phyloP scores from a whole-genome alignment of 1,284 basidiomycete genomes.

The Ustilago shanxiensis region DNA sequence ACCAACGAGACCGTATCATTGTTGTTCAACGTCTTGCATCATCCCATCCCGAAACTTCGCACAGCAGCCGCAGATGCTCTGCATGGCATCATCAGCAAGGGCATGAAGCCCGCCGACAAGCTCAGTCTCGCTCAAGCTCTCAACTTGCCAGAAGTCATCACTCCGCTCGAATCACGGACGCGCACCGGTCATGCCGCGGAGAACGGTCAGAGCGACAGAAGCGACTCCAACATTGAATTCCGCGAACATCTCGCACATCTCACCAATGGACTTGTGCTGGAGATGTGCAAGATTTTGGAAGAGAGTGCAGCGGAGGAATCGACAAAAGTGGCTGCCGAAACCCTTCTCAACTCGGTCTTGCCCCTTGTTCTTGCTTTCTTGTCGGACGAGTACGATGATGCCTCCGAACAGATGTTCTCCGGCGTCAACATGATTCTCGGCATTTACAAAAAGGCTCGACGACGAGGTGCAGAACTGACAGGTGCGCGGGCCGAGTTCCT shows the following conservation, averaged over 20 bases:
- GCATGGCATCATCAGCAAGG: slow-evolving; percentile 87
- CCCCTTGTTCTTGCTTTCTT: slow-evolving; percentile 89
- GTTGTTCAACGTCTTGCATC: slow-evolving; percentile 85
- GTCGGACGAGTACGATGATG: slow-evolving; percentile 79
- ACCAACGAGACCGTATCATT: slow-evolving; percentile 89
- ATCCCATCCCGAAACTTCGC: slow-evolving; percentile 77
- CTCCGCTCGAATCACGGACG: slow-evolving; percentile 58
- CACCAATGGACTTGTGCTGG: slow-evolving; percentile 84
- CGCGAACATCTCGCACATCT: slow-evolving; percentile 88
- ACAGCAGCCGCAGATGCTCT: slow-evolving; percentile 85
- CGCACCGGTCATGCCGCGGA: slow-evolving; percentile 37
- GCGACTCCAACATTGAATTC: slow-evolving; percentile 80
- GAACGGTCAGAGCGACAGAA: slow-evolving; percentile 73
- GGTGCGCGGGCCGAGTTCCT: slow-evolving; percentile 75
- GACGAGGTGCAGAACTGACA: slow-evolving; percentile 47
- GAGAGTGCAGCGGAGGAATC: slow-evolving; percentile 77
- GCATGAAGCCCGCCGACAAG: slow-evolving; percentile 92
- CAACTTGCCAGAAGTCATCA: slow-evolving; percentile 72
- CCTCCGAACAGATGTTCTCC: slow-evolving; percentile 63
- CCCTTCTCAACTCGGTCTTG: slow-evolving; percentile 79
- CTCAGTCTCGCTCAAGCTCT: slow-evolving; percentile 90
- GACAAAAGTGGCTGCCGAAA: slow-evolving; percentile 79
- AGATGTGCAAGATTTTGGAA: slow-evolving; percentile 83
- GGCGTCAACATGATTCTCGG: slow-evolving; percentile 59
- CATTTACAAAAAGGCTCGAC: slow-evolving; percentile 66